Evolutionary conservation across 371 early-diverging fungal genomes (phyloP), one percentile per base, ranked within the genome.

Genomic region (Apophysomyces elegans): DNA sequence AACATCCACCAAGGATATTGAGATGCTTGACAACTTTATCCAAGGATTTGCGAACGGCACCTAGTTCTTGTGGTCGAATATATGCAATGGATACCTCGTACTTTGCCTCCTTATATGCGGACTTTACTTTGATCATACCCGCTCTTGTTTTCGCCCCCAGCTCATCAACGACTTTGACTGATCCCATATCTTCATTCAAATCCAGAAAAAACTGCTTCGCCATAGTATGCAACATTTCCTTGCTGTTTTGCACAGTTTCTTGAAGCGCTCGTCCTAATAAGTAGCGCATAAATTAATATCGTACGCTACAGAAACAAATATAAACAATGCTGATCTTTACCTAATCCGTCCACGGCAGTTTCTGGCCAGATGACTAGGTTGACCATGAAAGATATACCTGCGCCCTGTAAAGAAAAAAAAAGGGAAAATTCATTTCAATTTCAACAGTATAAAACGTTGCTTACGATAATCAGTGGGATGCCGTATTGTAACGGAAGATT

Each of bases 361-460:
- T 84, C 84, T 26, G 79, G 81, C 84, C 84, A 84, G n/a, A 75
- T 58, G 8, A 74, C 35, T 1, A 84, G 54, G 58, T 84, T 84
- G 43, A 79, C 75, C 2, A 76, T 47, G 11, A 81, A 63, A 12
- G 72, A 67, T 14, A 76, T 54, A 7, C 65, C 70, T n/a, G 70
- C 68, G 11, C 76, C 76, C 54, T 50, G 21, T 26, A 50, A 50
- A 50, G 21, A 5, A 5, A 18, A 14, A 47, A 16, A 47, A 14
- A 11, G 1, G 9, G 7, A 16, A 50, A 26, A 26, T 26, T 26
- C 32, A 26, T 26, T 26, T 26, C 32, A 26, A 21, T 1, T 21
- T 21, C 9, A 7, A 21, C 16, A 41, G 18, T 41, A 13, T 50
- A 8, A 50, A 21, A 7, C n/a, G 21, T 5, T 11, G 16, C 54